A percentile compares a stretch with the other conserved stretches of the same genome.
Evolutionary conservation across 176 grass and related monocot species (phyloP).

Genomic region (Alopecurus myosuroides): DNA sequence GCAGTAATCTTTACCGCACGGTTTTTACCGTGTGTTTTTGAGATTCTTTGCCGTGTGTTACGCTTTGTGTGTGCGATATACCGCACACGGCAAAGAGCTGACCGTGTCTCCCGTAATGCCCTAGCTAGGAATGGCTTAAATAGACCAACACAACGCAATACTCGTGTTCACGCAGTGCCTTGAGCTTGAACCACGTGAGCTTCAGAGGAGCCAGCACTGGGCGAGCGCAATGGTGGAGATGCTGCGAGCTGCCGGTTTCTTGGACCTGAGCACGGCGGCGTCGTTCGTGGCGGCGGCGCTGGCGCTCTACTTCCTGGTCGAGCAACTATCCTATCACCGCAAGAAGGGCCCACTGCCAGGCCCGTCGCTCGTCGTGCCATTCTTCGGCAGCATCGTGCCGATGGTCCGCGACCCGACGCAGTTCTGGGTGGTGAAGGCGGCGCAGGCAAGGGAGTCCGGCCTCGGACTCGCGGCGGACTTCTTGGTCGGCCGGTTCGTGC

Average conservation of each 20-base stretch:
- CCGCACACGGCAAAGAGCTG: no score
- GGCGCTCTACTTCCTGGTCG: conserved; percentile 29
- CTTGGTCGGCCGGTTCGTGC: conserved; percentile 59
- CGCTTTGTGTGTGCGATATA: no score
- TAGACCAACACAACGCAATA: no score
- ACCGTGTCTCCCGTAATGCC: no score
- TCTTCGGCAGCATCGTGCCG: conserved; percentile 43
- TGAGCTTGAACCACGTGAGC: not conserved
- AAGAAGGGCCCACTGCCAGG: conserved; percentile 58
- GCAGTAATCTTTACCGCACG: no score
- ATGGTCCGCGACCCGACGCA: conserved; percentile 55
- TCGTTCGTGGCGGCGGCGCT: conserved; percentile 31
- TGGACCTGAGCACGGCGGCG: conserved; percentile 5
- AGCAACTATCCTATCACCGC: conserved; percentile 66
- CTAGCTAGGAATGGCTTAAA: no score
- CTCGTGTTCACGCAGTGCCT: no score
- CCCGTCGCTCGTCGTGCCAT: conserved; percentile 50
- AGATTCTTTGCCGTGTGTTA: no score
- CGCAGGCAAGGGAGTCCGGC: conserved; percentile 39
- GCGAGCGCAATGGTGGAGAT: not conserved
- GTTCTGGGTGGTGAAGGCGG: conserved; percentile 51
- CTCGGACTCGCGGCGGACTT: conserved; percentile 54
- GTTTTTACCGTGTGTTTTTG: no score
- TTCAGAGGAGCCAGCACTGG: no score
- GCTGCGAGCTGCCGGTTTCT: not conserved